Percentiles rank a stretch among this genome's conserved stretches.
phyloP scores from a whole-genome alignment of 805 yeast genomes.

The Saturnispora kantuleensis region DNA sequence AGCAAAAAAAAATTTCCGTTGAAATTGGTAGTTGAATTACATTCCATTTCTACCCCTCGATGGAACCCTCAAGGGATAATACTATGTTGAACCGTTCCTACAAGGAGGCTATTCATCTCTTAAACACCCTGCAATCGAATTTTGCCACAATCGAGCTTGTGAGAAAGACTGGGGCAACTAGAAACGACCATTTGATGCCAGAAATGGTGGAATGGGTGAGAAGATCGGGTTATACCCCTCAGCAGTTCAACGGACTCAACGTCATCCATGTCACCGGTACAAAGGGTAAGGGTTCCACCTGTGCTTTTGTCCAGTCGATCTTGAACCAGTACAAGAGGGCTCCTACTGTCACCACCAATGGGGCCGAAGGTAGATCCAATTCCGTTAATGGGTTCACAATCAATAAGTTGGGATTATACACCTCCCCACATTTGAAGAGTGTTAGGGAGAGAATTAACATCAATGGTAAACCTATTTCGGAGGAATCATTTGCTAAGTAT shows the following conservation, averaged over 20 bases:
- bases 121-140: conserved; percentile 85
- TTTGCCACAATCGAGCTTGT: conserved; percentile 82
- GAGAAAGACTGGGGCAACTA: conserved; percentile 52
- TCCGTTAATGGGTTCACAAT: conserved; percentile 21
- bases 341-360: neutral
- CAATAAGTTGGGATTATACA: conserved; percentile 77
- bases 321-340: conserved; percentile 47
- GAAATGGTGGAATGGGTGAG: conserved; percentile 81
- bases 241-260: conserved; percentile 65
- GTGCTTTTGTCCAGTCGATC: conserved; percentile 85
- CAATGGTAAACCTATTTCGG: conserved; percentile 76
- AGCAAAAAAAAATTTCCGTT: no score
- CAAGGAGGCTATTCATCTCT: conserved; percentile 69
- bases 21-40: no score
- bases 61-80: neutral
- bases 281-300: conserved; percentile 96
- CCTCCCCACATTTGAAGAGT: conserved; percentile 90
- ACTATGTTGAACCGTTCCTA: conserved; percentile 25
- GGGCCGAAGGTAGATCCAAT: conserved; percentile 6
- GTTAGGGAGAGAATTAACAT: conserved; percentile 88
- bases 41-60: no score
- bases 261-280: conserved; percentile 94
- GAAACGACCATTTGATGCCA: conserved; percentile 60
- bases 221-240: conserved; percentile 54
- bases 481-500: conserved; percentile 71